Conservation (phyloP, 2,329 filamentous ascomycete genomes). For the Didymella keratinophila region DNA sequence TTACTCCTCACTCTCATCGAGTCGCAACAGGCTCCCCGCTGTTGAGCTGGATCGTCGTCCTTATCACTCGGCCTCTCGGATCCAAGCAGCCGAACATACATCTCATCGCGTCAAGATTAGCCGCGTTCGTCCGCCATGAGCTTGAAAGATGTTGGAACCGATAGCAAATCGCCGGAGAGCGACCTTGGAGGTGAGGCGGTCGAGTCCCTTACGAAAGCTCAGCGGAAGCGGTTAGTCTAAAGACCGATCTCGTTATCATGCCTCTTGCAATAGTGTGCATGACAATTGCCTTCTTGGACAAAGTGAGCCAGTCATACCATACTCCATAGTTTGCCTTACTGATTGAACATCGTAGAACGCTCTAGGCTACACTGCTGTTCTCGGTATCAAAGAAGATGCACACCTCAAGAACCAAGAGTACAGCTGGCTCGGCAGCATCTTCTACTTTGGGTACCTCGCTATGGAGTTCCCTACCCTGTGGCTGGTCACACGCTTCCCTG, state of each 20-base stretch:
- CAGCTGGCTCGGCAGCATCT: slow-evolving; percentile 9
- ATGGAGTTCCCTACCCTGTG: slow-evolving; percentile 8
- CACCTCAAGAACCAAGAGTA: slow-evolving; percentile 4
- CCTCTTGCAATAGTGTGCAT: slow-evolving; percentile 5
- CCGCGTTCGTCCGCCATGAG: not conserved
- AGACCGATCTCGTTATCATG: slow-evolving; percentile 5
- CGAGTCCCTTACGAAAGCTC: not conserved
- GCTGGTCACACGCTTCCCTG: slow-evolving; percentile 6
- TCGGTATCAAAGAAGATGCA: slow-evolving; percentile 7
- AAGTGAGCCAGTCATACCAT: not conserved
- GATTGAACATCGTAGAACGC: not conserved
- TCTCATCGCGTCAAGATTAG: not conserved
- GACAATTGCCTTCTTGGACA: slow-evolving; percentile 4
- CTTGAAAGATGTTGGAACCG: not conserved
- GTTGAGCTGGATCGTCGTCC: not conserved
- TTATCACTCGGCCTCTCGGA: not conserved
- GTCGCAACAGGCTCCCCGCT: not conserved
- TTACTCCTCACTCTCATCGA: not conserved
- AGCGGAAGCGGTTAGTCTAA: not conserved
- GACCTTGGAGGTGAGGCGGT: not conserved
- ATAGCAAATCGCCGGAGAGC: not conserved
- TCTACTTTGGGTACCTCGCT: slow-evolving; percentile 4
- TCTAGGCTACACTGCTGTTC: slow-evolving; percentile 4
- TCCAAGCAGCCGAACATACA: not conserved
- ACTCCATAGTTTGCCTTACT: not conserved